Evolutionary conservation across 2,329 filamentous ascomycete genomes (phyloP), one percentile per base, ranked within the genome.

Genomic region (Arachnopeziza araneosa): DNA sequence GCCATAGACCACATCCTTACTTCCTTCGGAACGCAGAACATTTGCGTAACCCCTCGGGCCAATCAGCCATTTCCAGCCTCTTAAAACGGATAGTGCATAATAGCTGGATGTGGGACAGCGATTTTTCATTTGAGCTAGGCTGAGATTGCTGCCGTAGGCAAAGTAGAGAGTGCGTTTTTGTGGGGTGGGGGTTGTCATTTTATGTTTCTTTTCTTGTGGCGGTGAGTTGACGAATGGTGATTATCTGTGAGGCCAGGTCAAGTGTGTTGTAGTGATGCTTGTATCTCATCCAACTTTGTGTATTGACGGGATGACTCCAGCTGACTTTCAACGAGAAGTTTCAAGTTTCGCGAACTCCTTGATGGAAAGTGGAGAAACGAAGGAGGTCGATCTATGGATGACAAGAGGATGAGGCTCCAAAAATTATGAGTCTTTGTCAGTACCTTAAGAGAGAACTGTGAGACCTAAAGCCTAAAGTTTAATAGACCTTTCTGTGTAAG

Each of bases 81-180:
- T 69, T 2, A 91, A 77, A 22, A 80, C 73, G 2, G 79, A 87
- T 57, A 83, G 82, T 23, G 62, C 67, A 0, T 75, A 76, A 5
- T 73, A 75, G 55, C 81, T 82, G 0, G 78, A 78, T 0, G 70
- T 71, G 1, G 80, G 80, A 69, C 88, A 90, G 56, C 87, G 84
- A 52, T 71, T 66, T 3, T 67, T 67, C 88, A 91, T 90, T 73
- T 90, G 87, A 26, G 78, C 73, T 0, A 79, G 79, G 71, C 85
- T 88, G 60, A 90, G 79, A 72, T 90, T 90, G 70, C 82, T 86
- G 63, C 87, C 88, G 73, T 88, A 90, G 67, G 83, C 88, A 70
- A 90, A 89, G 77, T 89, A 89, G 64, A 84, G 72, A 7, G 52
- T 56, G 57, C 30, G 54, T 51, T 36, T n/a, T 52, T 49, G 50